Base-by-base conservation (phyloP, 768 basidiomycete genomes). In the Leccinum disarticulatum region DNA sequence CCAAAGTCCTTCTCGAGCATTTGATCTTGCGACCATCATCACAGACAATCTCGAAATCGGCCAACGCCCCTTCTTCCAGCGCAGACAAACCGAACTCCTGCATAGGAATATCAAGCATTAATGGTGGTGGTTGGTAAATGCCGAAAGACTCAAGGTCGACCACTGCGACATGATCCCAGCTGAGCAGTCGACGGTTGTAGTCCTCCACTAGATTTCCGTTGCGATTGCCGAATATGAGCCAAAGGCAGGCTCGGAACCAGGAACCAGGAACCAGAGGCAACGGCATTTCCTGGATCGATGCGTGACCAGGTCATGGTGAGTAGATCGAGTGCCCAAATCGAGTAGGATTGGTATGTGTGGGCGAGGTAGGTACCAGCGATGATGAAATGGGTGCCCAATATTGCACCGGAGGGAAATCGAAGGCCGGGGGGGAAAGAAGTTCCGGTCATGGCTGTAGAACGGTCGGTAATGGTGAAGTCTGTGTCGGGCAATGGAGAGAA, bases 351-450 rank as follows among this genome's bases (percentile, higher is more conserved):
- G 66, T 91, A 92, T 46, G 90, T 88, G 68, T 95, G 91, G 1
- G 95, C 93, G 59, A 99, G 88, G 70, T 97, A 97, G 19, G 94
- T 96, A 31, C 96, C 96, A 9, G 93, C 94, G 55, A 98, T 88
- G 73, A 99, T 90, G 70, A 99, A 84, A 72, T 94, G 87, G 33
- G 86, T 87, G 31, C 95, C 97, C 7, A 97, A 78, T 61, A 98
- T 87, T 33, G 93, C 93, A 19, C 95, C 96, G 0, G 94, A 91
- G 6, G 96, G 96, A 77, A 99, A 99, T 9, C 96, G 89, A 48
- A 98, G 84, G 13, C 96, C 96, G 0, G 97, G 96, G 22, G 96
- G 96, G 65, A 93, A 90, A 1, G 88, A 83, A 13, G 84, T 77
- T 19, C 91, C 92, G 17, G 80, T 80, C 94, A 98, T 97, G 14